A percentile compares a stretch with the other conserved stretches of the same genome.
phyloP scores from a whole-genome alignment of 257 asterid species.

The Coffea eugenioides region DNA sequence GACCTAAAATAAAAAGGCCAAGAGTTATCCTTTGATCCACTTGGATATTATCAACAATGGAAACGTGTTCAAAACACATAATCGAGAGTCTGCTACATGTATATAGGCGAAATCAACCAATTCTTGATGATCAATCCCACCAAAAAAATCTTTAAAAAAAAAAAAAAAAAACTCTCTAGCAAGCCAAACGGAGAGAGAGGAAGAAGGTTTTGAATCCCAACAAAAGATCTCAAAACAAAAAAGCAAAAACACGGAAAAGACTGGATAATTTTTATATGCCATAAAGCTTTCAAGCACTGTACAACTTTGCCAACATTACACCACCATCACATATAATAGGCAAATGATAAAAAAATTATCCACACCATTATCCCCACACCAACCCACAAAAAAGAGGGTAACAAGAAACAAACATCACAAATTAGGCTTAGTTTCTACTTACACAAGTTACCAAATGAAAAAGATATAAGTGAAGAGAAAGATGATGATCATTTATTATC shows the following conservation, averaged over 20 bases:
- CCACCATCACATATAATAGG: not conserved
- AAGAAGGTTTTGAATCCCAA: not conserved
- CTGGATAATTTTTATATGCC: no score
- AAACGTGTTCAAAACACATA: not conserved
- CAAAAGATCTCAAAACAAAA: no score
- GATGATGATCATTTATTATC: not conserved
- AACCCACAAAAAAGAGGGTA: no score
- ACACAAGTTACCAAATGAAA: not conserved
- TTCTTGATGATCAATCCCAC: not conserved
- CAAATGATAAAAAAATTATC: not conserved
- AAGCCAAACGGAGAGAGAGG: no score
- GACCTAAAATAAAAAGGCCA: no score
- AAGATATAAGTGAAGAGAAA: not conserved
- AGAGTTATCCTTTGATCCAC: not conserved
- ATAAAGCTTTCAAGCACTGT: not conserved
- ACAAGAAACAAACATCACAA: not conserved
- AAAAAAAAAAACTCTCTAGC: no score
- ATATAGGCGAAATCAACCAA: not conserved
- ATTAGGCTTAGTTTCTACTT: not conserved
- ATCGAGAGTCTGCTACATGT: no score
- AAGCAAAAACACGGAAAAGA: no score
- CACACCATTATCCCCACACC: not conserved
- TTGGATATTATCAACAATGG: not conserved
- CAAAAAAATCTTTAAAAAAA: not conserved
- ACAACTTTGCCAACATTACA: not conserved